A percentile compares a stretch with the other conserved stretches of the same genome.
These are phyloP conservation scores for Cryptosporidium bovis DNA, from an alignment of 169 alveolate genomes.

Conservation along the genomic window DNA sequence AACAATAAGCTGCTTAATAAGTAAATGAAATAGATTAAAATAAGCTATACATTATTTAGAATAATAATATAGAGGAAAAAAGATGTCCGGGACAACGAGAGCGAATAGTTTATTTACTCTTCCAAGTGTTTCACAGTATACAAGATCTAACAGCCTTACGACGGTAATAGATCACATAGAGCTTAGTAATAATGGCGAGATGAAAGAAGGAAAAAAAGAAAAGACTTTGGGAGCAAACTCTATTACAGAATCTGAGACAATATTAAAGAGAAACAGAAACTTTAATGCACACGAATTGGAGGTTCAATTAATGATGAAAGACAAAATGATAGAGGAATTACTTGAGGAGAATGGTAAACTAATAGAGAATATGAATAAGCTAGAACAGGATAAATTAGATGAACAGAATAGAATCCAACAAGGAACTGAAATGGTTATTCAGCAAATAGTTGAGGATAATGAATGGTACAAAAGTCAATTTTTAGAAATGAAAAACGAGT, in stretches of 20 bases:
- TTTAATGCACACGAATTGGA: conserved; percentile 40
- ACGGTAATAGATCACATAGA: conserved; percentile 33
- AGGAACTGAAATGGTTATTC: conserved; percentile 64
- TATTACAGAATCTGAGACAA: neutral
- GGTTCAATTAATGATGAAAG: conserved; percentile 68
- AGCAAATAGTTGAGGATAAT: conserved; percentile 70
- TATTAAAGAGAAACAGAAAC: neutral
- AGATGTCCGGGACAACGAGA: conserved; percentile 11
- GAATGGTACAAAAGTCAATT: conserved; percentile 71
- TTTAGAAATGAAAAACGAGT: conserved; percentile 60
- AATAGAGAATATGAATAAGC: conserved; percentile 36
- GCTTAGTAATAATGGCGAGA: conserved; percentile 6
- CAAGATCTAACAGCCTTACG: conserved; percentile 21
- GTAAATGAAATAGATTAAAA: neutral
- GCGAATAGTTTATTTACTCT: conserved; percentile 46
- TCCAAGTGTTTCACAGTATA: conserved; percentile 54
- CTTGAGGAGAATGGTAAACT: conserved; percentile 53
- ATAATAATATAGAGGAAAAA: neutral
- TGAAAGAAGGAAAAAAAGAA: conserved; percentile 4
- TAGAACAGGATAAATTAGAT: conserved; percentile 59
- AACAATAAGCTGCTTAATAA: neutral
- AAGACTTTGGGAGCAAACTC: neutral
- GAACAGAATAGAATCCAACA: conserved; percentile 55
- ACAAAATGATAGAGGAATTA: conserved; percentile 61
- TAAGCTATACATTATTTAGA: too few species aligned